Conservation (phyloP, 371 early-diverging fungal species). For the Sporodiniella umbellata region DNA sequence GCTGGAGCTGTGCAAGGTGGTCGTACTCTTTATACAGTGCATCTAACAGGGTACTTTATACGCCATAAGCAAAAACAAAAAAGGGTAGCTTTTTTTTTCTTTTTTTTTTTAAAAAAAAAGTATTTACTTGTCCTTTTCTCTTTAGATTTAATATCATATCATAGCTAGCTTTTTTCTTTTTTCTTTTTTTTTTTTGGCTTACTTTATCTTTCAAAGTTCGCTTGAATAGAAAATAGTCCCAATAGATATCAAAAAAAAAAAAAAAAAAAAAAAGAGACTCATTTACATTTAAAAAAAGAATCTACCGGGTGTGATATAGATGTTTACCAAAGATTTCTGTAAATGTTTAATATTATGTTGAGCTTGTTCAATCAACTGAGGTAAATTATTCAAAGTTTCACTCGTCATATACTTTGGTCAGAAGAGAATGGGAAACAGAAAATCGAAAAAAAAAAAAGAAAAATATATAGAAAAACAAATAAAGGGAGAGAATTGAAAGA, state of each 20-base stretch:
- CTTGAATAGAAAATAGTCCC: no score
- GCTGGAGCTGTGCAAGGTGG: conserved; percentile 9
- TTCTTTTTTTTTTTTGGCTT: neutral
- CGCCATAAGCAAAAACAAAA: neutral
- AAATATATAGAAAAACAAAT: no score
- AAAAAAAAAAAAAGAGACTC: neutral
- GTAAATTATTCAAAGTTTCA: neutral
- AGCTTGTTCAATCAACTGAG: neutral
- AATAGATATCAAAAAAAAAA: neutral
- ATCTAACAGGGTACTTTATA: conserved; percentile 1
- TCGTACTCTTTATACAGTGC: conserved; percentile 13
- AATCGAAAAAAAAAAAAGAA: neutral
- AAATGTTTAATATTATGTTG: neutral
- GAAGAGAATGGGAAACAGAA: no score
- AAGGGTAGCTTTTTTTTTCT: neutral
- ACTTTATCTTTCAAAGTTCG: neutral
- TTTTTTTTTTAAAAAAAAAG: neutral
- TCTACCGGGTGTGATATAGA: no score
- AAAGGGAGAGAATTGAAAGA: no score
- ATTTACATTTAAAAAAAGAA: neutral
- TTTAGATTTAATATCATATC: no score
- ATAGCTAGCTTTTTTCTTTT: neutral
- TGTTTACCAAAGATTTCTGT: neutral
- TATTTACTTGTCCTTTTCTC: neutral
- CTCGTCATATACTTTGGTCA: neutral